These are phyloP conservation scores for Polyporus arcularius DNA, from an alignment of 768 basidiomycete species.

Conservation along the genomic window DNA sequence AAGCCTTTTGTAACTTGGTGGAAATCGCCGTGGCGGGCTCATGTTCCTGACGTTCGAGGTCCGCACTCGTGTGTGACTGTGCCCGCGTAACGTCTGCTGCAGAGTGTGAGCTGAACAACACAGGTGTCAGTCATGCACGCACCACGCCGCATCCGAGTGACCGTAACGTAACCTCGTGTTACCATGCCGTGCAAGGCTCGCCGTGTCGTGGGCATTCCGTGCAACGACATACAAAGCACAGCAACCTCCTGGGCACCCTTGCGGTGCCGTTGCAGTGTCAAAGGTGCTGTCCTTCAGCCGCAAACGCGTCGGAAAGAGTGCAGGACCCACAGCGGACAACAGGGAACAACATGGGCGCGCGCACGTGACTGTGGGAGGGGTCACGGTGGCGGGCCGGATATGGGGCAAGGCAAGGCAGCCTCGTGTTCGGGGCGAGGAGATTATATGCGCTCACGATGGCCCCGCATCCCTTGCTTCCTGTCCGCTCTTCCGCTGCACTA, in stretches of 20 bases:
- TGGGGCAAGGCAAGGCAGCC: slow-evolving; percentile 18
- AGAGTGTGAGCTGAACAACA: too few species aligned
- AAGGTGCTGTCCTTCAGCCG: neutral
- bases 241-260: too few species aligned
- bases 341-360: slow-evolving; percentile 9
- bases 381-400: slow-evolving; percentile 11
- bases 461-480: slow-evolving; percentile 4
- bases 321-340: slow-evolving; percentile 22
- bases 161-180: too few species aligned
- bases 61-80: too few species aligned
- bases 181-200: neutral
- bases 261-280: neutral
- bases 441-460: slow-evolving; percentile 12
- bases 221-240: too few species aligned
- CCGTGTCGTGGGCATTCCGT: neutral
- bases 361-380: slow-evolving; percentile 14
- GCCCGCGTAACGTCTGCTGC: too few species aligned
- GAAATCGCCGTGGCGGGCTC: too few species aligned
- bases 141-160: neutral
- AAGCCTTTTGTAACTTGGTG: too few species aligned
- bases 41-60: too few species aligned
- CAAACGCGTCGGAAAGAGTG: slow-evolving; percentile 3
- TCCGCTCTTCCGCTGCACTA: slow-evolving; percentile 15
- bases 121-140: too few species aligned
- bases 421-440: slow-evolving; percentile 25